phyloP scores from a whole-genome alignment of 345 rosid genomes.

The Camelina sativa region DNA sequence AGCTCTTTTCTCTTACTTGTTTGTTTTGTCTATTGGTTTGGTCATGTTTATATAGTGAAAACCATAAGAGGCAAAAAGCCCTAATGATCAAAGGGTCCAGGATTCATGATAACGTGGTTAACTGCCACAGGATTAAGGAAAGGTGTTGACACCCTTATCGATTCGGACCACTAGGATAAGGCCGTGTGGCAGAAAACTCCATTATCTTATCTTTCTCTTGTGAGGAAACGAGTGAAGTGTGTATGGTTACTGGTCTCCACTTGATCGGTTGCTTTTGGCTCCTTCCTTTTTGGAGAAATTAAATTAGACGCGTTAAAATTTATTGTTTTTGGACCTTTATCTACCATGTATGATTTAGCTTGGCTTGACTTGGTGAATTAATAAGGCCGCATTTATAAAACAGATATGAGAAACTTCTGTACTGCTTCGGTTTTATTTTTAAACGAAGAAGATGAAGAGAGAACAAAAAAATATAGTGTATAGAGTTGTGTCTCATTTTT shows the following conservation, averaged over 20 bases:
- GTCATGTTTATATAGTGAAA: constrained; percentile 35
- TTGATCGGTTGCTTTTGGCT: constrained; percentile 37
- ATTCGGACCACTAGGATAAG: constrained; percentile 18
- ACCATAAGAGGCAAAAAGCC: neutral
- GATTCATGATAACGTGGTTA: constrained; percentile 47
- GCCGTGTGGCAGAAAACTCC: constrained; percentile 31
- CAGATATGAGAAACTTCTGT: neutral
- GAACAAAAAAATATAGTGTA: no score
- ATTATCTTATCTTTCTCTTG: constrained; percentile 38
- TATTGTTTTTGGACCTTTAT: constrained; percentile 17
- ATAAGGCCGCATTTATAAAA: neutral
- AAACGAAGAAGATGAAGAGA: no score
- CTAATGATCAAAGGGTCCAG: constrained; percentile 19
- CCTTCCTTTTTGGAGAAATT: constrained; percentile 28
- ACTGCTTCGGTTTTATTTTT: no score
- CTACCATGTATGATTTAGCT: neutral
- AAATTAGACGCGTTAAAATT: constrained; percentile 17
- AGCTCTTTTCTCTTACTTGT: constrained; percentile 8
- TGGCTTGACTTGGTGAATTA: neutral
- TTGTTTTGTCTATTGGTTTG: constrained; percentile 12
- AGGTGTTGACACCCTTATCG: constrained; percentile 48
- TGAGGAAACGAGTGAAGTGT: constrained; percentile 29
- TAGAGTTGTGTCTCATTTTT: no score
- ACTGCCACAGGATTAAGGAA: constrained; percentile 43
- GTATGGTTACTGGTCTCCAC: constrained; percentile 32